Percentiles rank a stretch among this genome's conserved stretches.
phyloP scores from a whole-genome alignment of 2,329 filamentous ascomycete species.

The Fusarium hostae region DNA sequence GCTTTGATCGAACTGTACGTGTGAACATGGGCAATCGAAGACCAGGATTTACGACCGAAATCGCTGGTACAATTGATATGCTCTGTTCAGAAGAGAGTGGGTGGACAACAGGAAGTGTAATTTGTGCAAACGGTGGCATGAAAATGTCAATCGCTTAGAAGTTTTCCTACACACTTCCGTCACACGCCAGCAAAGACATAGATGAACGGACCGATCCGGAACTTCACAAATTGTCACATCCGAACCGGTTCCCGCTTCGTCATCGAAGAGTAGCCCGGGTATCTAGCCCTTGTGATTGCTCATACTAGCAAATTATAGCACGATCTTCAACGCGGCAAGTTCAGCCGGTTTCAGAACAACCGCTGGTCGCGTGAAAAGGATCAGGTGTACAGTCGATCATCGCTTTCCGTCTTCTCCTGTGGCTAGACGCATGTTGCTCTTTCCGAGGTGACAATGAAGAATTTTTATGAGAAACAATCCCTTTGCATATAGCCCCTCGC shows the following conservation, averaged over 20 bases:
- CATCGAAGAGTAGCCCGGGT: neutral
- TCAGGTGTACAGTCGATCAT: neutral
- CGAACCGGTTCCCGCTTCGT: constrained; percentile 16
- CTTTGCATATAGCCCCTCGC: neutral
- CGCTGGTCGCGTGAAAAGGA: neutral
- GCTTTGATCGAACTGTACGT: constrained; percentile 49
- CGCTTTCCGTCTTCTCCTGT: neutral
- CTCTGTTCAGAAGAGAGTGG: constrained; percentile 72
- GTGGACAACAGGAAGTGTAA: constrained; percentile 77
- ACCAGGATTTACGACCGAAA: constrained; percentile 59
- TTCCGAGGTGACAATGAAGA: neutral
- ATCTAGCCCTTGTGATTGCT: neutral
- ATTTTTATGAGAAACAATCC: neutral
- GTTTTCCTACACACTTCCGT: neutral
- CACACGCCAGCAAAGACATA: neutral
- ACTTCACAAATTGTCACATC: constrained; percentile 10
- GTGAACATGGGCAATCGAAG: constrained; percentile 49
- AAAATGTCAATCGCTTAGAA: constrained; percentile 52
- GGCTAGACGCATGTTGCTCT: neutral
- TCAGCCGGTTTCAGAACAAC: neutral
- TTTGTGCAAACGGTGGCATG: constrained; percentile 74
- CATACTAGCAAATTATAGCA: neutral
- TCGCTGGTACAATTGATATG: constrained; percentile 78
- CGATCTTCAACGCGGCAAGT: neutral
- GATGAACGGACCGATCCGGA: neutral